Evolutionary conservation across 768 basidiomycete species (phyloP).

Genomic region (Clathrus columnatus): DNA sequence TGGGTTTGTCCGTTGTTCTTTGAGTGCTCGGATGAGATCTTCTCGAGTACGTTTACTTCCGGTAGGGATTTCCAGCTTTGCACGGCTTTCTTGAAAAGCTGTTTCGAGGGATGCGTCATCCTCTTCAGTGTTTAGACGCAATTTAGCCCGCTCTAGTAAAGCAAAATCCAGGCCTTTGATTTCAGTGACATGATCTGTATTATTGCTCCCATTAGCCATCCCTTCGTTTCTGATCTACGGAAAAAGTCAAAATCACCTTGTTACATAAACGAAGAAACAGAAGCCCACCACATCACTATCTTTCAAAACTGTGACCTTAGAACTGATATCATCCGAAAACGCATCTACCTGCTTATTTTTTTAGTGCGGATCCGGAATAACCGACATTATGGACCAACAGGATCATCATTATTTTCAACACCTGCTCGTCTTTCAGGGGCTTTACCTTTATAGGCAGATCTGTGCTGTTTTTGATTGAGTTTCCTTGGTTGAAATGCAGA

Average conservation of each 20-base stretch:
- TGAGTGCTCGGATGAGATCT: conserved; percentile 65
- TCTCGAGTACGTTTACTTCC: conserved; percentile 68
- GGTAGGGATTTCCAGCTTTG: conserved; percentile 13
- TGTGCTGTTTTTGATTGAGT: conserved; percentile 44
- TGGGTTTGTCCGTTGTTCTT: conserved; percentile 45
- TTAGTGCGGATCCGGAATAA: too few species aligned
- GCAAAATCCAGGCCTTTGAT: conserved; percentile 88
- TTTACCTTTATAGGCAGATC: conserved; percentile 58
- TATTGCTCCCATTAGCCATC: conserved; percentile 69
- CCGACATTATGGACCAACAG: conserved; percentile 30
- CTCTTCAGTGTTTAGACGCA: conserved; percentile 46
- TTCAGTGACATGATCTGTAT: conserved; percentile 75
- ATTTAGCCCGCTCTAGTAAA: conserved; percentile 76
- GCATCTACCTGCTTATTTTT: conserved; percentile 87
- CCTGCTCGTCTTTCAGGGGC: conserved; percentile 67
- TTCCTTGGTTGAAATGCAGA: conserved; percentile 78
- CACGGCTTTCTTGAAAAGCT: conserved; percentile 46
- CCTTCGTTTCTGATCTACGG: conserved; percentile 63
- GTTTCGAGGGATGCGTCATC: conserved; percentile 80
- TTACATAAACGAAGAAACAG: neutral
- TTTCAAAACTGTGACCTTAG: conserved; percentile 43
- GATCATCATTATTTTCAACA: conserved; percentile 63
- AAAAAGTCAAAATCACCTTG: neutral
- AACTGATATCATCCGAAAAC: conserved; percentile 75
- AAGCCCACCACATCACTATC: conserved; percentile 50